Base-by-base conservation (phyloP, 345 rosid species). In the Trapa bicornis region DNA sequence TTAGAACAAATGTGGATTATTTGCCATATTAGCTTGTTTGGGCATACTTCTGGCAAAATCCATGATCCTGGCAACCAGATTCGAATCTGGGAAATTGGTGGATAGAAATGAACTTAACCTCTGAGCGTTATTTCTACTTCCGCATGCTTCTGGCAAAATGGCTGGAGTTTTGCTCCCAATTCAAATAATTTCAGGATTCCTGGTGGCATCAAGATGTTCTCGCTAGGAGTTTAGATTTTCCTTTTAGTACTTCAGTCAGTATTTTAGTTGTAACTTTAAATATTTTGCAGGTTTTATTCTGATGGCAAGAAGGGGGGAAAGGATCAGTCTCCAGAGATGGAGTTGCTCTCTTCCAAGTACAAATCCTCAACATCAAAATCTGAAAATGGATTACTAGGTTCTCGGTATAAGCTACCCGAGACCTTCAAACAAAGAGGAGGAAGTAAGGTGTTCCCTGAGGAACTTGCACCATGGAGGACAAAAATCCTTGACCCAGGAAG, bases 401-500 rank as follows among this genome's bases (percentile, higher is more conserved):
- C 76, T 35, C 81, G 80, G 78, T 75, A 43, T 70, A 84, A 81
- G 74, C 72, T 78, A 58, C 69, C 75, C 13, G 89, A 82, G 54
- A 66, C 79, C 22, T 57, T 74, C 67, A 82, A 80, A 77, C 47
- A 42, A 32, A 79, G 68, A 65, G 81, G 69, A 67, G 80, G 72
- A 77, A 72, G 80, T 47, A 85, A 85, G 74, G 76, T 70, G 6
- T 80, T 80, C 48, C 75, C 76, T 2, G 79, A 76, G 64, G 82
- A 75, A 4, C 78, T 72, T 70, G 70, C 42, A 12, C 77, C 89
- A 2, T 88, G 92, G 96, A 76, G 77, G 82, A 85, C 66, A 68
- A 87, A 75, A 54, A 86, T 89, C 56, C 97, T 89, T 47, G 97
- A 89, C 74, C 98, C 98, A 1, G 91, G 90, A 47, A 88, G 96